Evolutionary conservation across 192 early-diverging fungal species (phyloP).

Genomic region (Podila epicladia): DNA sequence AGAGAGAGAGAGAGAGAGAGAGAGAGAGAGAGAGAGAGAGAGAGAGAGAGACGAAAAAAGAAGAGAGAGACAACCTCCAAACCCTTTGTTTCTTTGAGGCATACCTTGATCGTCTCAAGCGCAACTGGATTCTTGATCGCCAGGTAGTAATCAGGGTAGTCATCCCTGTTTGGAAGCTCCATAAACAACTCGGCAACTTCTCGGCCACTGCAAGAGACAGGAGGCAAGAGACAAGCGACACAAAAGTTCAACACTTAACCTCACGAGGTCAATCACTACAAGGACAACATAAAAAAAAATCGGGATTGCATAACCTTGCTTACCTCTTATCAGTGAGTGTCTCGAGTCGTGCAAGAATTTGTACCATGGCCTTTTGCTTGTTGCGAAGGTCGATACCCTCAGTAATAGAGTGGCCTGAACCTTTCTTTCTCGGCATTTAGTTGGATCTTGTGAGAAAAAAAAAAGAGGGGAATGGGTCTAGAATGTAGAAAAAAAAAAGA

Average conservation of each 20-base stretch:
- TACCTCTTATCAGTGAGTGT: slow-evolving; percentile 45
- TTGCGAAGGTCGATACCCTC: slow-evolving; percentile 32
- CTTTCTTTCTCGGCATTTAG: slow-evolving; percentile 19
- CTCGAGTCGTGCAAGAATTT: slow-evolving; percentile 34
- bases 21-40: no score
- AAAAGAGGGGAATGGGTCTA: background rate
- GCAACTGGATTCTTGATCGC: slow-evolving; percentile 82
- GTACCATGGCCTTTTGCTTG: slow-evolving; percentile 38
- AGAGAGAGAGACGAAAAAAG: no score
- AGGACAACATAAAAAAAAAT: background rate
- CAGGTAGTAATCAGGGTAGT: slow-evolving; percentile 93
- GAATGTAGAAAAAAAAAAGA: background rate
- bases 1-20: no score
- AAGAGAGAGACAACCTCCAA: no score
- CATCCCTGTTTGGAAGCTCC: slow-evolving; percentile 75
- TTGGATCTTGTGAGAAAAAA: slow-evolving; percentile 1
- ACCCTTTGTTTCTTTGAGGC: background rate
- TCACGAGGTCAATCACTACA: background rate
- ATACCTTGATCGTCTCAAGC: slow-evolving; percentile 66
- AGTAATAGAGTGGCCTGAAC: slow-evolving; percentile 14
- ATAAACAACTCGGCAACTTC: slow-evolving; percentile 80
- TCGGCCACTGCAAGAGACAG: slow-evolving; percentile 55
- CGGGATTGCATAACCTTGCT: background rate
- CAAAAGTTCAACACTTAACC: background rate
- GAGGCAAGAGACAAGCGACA: background rate